Evolutionary conservation across 2,329 filamentous ascomycete genomes (phyloP).

Genomic region (Colletotrichum sansevieriae): DNA sequence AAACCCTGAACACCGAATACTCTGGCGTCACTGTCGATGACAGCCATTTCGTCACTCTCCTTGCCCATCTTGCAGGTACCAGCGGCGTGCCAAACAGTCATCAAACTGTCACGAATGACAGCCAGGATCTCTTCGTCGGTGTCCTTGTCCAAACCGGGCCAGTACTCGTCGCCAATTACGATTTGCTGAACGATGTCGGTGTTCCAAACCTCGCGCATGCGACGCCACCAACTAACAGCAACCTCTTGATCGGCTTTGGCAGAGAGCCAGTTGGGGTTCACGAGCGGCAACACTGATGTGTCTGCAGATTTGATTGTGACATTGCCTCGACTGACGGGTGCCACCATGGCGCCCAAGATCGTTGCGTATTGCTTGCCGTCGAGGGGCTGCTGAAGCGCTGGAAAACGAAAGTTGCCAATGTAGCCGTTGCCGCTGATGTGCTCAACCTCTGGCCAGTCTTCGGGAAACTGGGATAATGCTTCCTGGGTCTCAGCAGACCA

Average conservation of each 20-base stretch:
- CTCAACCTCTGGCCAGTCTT: conserved; percentile 10
- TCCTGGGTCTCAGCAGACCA: not conserved
- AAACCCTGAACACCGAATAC: conserved; percentile 49
- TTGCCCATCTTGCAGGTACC: conserved; percentile 67
- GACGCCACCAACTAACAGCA: conserved; percentile 57
- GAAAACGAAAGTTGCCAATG: conserved; percentile 39
- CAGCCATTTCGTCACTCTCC: conserved; percentile 46
- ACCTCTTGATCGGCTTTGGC: conserved; percentile 58
- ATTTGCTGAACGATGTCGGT: conserved; percentile 48
- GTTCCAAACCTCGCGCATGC: conserved; percentile 54
- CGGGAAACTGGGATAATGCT: not conserved
- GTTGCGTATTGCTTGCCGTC: conserved; percentile 44
- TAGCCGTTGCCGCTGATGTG: conserved; percentile 39
- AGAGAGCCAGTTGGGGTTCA: conserved; percentile 61
- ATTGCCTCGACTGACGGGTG: conserved; percentile 58
- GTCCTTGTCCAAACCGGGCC: conserved; percentile 53
- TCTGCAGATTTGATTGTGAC: conserved; percentile 55
- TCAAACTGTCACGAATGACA: conserved; percentile 56
- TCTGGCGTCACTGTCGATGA: conserved; percentile 47
- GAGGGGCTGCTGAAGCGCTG: conserved; percentile 10
- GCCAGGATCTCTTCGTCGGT: conserved; percentile 53
- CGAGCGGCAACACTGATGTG: conserved; percentile 54
- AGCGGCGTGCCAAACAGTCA: conserved; percentile 66
- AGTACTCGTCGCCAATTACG: conserved; percentile 50
- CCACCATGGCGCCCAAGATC: conserved; percentile 48